Base-by-base conservation (phyloP, 805 yeast species). In the Metschnikowia henanensis region DNA sequence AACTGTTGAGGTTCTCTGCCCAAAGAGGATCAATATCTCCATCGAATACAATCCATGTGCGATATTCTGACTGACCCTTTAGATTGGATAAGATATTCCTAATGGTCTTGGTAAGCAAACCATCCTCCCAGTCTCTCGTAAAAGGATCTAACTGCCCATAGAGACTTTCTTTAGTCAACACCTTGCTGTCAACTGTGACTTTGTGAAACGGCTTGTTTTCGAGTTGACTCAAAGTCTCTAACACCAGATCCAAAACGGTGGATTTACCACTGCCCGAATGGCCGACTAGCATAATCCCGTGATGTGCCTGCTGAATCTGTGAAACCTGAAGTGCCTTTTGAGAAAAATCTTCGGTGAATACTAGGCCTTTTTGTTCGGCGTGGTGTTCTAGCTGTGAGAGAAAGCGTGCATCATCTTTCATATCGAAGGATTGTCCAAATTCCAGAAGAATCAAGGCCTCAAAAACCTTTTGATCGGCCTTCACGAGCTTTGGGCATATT, bases 11-110 rank as follows among this genome's bases (percentile, higher is more conserved):
- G 43, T 85, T 84, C 56, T 92, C 98, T 1, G 88, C 88, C 95
- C 97, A 92, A 30, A 80, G 82, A 0, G 98, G 97, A 58, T 92
- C 97, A 28, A 92, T 78, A 54, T 89, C 96, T 30, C 97, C 95
- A 63, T 92, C 97, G 58, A 92, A 86, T 0, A 91, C 75, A 46
- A 92, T 75, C 94, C 96, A 90, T 13, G 81, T 73, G 3, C 72
- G 61, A 46, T 76, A 80, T 2, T 65, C 50, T 7, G 59, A 52
- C 48, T 85, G 91, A 1, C 88, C 89, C 34, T 85, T 66, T 13
- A 76, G 51, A 47, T 82, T 82, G 3, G 73, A 76, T 3, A 61
- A 62, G 0, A 84, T 73, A 39, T 68, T 71, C 49, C 98, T 68
- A 33, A 92, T 55, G 6, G 84, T 73, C 8, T 78, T 61, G 0